Evolutionary conservation across 495 filamentous ascomycete species (phyloP).

Genomic region (Penicillium canariense): DNA sequence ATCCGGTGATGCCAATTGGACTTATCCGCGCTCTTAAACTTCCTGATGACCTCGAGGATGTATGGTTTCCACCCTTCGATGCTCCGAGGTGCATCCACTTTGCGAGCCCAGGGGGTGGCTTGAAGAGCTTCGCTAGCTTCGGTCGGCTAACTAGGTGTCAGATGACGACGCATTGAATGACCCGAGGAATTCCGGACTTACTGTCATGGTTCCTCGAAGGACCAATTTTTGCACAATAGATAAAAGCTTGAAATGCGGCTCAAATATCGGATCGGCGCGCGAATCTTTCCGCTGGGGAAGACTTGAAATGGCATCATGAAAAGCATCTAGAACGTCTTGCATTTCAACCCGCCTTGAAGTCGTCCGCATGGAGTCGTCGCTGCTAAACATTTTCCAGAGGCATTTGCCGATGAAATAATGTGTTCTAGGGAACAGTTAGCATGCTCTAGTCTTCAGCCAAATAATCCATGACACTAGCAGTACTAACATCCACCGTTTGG

Average conservation of each 20-base stretch:
- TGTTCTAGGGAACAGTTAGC: conserved; percentile 48
- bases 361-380: conserved; percentile 47
- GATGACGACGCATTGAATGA: not conserved
- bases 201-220: conserved; percentile 29
- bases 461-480: not conserved
- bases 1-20: conserved; percentile 97
- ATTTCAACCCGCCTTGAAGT: conserved; percentile 48
- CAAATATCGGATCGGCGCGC: conserved; percentile 78
- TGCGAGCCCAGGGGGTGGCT: conserved; percentile 55
- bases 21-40: conserved; percentile 82
- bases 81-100: conserved; percentile 47
- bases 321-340: conserved; percentile 62
- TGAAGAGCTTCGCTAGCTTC: conserved; percentile 55
- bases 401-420: conserved; percentile 93
- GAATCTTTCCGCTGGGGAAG: conserved; percentile 80
- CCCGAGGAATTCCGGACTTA: conserved; percentile 18
- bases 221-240: conserved; percentile 86
- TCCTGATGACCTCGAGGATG: conserved; percentile 67
- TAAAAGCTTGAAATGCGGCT: conserved; percentile 94
- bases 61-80: conserved; percentile 71
- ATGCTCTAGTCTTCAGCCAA: not conserved
- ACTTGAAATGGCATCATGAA: conserved; percentile 70
- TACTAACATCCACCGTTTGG: conserved; percentile 81
- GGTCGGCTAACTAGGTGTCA: conserved; percentile 33
- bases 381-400: conserved; percentile 88